These are phyloP conservation scores for Chalciporus piperatoides DNA, from an alignment of 1,284 basidiomycete genomes.

Conservation along the genomic window DNA sequence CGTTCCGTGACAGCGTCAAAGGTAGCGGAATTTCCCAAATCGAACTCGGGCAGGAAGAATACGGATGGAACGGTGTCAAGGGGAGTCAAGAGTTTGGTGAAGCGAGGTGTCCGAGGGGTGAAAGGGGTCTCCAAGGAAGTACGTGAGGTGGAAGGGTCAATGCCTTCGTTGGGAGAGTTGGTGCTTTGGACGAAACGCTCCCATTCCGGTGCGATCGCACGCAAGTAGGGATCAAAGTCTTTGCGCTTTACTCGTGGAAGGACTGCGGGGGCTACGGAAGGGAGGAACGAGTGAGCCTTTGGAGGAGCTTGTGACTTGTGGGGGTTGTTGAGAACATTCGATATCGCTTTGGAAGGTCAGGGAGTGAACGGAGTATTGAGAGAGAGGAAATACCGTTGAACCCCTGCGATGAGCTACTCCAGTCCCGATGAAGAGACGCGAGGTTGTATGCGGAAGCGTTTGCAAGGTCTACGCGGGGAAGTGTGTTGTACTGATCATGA, in stretches of 20 bases:
- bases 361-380: conserved; percentile 1
- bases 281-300: conserved; percentile 77
- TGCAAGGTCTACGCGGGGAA: conserved; percentile 40
- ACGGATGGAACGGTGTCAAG: conserved; percentile 77
- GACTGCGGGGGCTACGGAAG: conserved; percentile 65
- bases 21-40: conserved; percentile 81
- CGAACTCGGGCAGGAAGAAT: conserved; percentile 79
- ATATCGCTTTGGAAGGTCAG: conserved; percentile 48
- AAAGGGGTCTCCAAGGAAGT: conserved; percentile 27
- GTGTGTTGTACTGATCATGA: conserved; percentile 47
- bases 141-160: conserved; percentile 34
- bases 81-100: conserved; percentile 52
- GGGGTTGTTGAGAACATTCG: conserved; percentile 81
- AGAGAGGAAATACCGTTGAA: conserved; percentile 60
- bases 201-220: conserved; percentile 74
- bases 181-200: conserved; percentile 59
- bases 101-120: conserved; percentile 35
- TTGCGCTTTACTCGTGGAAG: conserved; percentile 78
- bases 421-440: conserved; percentile 53
- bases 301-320: conserved; percentile 81
- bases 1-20: conserved; percentile 81
- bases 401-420: conserved; percentile 75
- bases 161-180: conserved; percentile 45
- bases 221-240: conserved; percentile 82
- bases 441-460: conserved; percentile 41